phyloP scores from a whole-genome alignment of 192 early-diverging fungal species.

The Backusella liffmaniae region DNA sequence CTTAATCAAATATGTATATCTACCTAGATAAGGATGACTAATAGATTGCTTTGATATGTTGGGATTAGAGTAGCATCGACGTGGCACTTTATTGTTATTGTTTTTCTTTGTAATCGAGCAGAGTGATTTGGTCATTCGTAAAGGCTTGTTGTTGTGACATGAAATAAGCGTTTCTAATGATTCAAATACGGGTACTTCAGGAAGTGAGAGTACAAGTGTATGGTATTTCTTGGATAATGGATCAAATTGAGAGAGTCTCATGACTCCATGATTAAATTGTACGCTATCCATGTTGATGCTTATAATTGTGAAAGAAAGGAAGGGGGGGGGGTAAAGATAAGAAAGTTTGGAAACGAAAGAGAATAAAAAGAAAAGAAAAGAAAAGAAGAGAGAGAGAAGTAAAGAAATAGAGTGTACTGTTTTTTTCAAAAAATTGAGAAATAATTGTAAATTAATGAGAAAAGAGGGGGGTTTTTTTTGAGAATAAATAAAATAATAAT shows the following conservation, averaged over 20 bases:
- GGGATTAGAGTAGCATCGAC: neutral
- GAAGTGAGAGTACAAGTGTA: neutral
- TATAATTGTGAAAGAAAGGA: neutral
- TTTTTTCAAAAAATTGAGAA: too few species aligned
- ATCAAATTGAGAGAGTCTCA: constrained; percentile 2
- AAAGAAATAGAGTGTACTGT: neutral
- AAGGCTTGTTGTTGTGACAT: constrained; percentile 1
- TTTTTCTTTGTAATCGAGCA: neutral
- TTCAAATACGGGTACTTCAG: neutral
- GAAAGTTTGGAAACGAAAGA: neutral
- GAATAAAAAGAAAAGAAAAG: neutral
- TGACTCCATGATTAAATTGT: constrained; percentile 2
- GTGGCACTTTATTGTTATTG: neutral
- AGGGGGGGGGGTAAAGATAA: neutral
- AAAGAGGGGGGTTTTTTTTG: too few species aligned
- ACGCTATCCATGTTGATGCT: neutral
- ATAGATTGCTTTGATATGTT: neutral
- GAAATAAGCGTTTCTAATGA: constrained; percentile 8
- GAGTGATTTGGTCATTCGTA: constrained; percentile 4
- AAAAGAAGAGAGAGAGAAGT: neutral
- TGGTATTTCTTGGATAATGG: neutral
- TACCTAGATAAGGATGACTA: neutral
- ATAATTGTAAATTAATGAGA: too few species aligned
- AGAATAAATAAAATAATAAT: too few species aligned
- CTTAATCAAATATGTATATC: neutral